Evolutionary conservation across 2,329 filamentous ascomycete genomes (phyloP), one percentile per base, ranked within the genome.

Genomic region (Alternaria consortialis): DNA sequence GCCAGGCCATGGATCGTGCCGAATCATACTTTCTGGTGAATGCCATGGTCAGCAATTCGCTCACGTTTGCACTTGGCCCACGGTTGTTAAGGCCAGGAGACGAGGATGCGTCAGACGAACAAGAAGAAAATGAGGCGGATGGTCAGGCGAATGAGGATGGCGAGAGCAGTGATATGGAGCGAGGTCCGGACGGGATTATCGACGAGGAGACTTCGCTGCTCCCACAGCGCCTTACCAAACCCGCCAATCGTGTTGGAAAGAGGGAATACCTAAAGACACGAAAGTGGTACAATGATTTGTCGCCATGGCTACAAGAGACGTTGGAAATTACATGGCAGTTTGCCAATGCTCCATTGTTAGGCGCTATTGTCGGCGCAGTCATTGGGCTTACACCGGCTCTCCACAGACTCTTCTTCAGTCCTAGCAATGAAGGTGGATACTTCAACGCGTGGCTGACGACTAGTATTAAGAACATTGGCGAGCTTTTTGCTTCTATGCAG

Each of bases 21-120:
- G 87, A 89, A 70, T 86, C 85, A 13, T 91, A 89, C 73, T 90
- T 91, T 69, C 77, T 91, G 4, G 84, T 91, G 60, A 90, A 88
- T 64, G 84, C 88, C 4, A 89, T 89, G 56, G 81, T 90, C 9
- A 84, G 83, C 42, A 89, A 88, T 68, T 86, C 84, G 53, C 76
- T 90, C 60, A 90, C 88, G 0, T 91, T 90, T 72, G 86, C 86
- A 0, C 78, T 90, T 3, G 88, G 88, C 0, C 88, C 88, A 1
- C 79, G 83, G 12, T 78, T 90, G 39, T 81, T 90, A 47, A 84
- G 86, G 75, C 77, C 59, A 11, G 72, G 75, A 15, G 77, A 80
- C 8, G 81, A 83, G 53, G 79, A 82, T 50, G 67, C 73, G 5
- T 76, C 80, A 1, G 75, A 81, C 3, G 75, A 80, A 8, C 62